A percentile compares a stretch with the other conserved stretches of the same genome.
Evolutionary conservation across 202 grass and related monocot genomes (phyloP).

Genomic region (Zoysia matrella): DNA sequence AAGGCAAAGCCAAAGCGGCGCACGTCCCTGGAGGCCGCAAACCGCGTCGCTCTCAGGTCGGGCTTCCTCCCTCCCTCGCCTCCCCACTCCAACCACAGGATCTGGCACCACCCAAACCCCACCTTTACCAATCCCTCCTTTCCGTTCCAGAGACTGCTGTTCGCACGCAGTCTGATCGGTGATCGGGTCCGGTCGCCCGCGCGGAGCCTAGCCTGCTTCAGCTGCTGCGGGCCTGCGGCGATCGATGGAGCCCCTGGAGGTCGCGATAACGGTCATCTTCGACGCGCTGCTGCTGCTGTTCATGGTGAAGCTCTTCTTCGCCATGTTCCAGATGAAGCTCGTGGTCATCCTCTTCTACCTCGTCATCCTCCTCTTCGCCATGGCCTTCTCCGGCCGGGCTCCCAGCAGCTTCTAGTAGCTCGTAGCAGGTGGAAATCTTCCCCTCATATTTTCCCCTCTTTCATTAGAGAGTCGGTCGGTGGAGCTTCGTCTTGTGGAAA

Average conservation of each 20-base stretch:
- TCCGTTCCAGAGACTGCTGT: background rate
- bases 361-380: conserved; percentile 45
- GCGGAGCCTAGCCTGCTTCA: background rate
- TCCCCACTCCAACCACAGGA: background rate
- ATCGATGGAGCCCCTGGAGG: conserved; percentile 62
- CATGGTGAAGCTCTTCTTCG: conserved; percentile 77
- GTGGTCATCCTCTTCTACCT: conserved; percentile 54
- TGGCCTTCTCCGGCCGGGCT: conserved; percentile 56
- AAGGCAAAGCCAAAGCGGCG: background rate
- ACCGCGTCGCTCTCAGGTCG: conserved; percentile 5
- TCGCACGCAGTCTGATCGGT: background rate
- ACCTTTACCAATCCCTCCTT: conserved; percentile 8
- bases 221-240: background rate
- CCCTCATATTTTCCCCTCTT: background rate
- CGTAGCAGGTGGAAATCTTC: conserved; percentile 28
- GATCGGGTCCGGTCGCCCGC: background rate
- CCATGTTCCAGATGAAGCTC: conserved; percentile 76
- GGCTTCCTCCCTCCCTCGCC: background rate
- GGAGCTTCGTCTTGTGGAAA: conserved; percentile 24
- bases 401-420: conserved; percentile 50
- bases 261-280: conserved; percentile 56
- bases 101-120: background rate
- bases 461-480: background rate
- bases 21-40: too few relatives aligned
- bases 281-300: conserved; percentile 68